Percentiles rank a stretch among this genome's conserved stretches.
Evolutionary conservation across 495 filamentous ascomycete species (phyloP).

Genomic region (Daldinia vernicosa): DNA sequence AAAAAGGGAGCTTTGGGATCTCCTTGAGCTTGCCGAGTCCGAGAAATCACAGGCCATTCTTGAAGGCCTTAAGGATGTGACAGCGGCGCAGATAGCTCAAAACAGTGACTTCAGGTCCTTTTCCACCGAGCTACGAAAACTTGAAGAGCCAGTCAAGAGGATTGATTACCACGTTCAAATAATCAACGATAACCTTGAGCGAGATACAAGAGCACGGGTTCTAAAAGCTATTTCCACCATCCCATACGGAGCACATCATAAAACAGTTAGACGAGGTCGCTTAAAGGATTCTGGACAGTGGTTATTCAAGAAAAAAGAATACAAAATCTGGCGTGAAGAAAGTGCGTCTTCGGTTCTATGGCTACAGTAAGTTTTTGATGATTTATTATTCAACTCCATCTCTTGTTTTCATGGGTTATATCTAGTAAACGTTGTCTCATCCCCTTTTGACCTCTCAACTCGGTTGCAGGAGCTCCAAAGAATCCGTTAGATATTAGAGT

Average conservation of each 20-base stretch:
- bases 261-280: background rate
- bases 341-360: background rate
- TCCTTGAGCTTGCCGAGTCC: background rate
- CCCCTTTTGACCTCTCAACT: background rate
- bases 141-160: background rate
- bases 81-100: background rate
- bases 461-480: background rate
- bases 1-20: background rate
- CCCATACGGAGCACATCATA: background rate
- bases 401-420: background rate
- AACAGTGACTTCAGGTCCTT: background rate
- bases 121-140: background rate
- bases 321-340: background rate
- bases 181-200: background rate
- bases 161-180: background rate
- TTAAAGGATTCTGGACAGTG: background rate
- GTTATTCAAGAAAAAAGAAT: background rate
- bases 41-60: background rate
- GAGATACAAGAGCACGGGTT: background rate
- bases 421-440: background rate
- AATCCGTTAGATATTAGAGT: background rate
- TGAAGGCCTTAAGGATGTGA: background rate
- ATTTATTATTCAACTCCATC: background rate
- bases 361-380: background rate
- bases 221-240: background rate